Conservation (phyloP, 768 basidiomycete species). For the Tylopilus felleus region DNA sequence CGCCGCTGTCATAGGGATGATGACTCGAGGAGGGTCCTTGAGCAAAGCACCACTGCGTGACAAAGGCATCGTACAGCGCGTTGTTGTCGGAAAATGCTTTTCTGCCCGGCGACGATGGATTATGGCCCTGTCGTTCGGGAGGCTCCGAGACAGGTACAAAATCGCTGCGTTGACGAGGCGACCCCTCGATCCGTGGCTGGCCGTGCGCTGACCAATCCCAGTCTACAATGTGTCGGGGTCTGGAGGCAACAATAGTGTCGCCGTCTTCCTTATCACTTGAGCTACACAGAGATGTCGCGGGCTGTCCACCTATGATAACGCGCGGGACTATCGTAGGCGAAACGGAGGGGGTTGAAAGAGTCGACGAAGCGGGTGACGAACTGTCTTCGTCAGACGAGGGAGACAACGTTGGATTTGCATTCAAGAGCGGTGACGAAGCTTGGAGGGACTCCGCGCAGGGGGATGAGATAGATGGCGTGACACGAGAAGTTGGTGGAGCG, state of each 20-base stretch:
- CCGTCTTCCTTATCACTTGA: neutral
- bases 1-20: slow-evolving; percentile 9
- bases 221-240: slow-evolving; percentile 8
- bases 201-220: slow-evolving; percentile 24
- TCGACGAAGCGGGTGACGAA: slow-evolving; percentile 25
- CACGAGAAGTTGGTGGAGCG: slow-evolving; percentile 24
- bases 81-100: slow-evolving; percentile 18
- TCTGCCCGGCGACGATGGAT: neutral
- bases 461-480: neutral
- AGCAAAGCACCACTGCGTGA: slow-evolving; percentile 69
- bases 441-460: neutral
- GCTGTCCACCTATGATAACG: slow-evolving; percentile 26
- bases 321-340: slow-evolving; percentile 22
- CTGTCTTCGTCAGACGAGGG: slow-evolving; percentile 12
- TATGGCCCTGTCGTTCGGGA: neutral
- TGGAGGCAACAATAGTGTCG: neutral
- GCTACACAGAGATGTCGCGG: slow-evolving; percentile 11
- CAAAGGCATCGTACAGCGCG: slow-evolving; percentile 55
- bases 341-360: slow-evolving; percentile 23
- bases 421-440: neutral
- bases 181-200: neutral
- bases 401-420: neutral
- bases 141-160: slow-evolving; percentile 24
- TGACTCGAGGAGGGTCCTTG: slow-evolving; percentile 34
- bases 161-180: neutral